A percentile compares a stretch with the other conserved stretches of the same genome.
Conservation (phyloP, 306 rosid species). For the Trifolium subterraneum region DNA sequence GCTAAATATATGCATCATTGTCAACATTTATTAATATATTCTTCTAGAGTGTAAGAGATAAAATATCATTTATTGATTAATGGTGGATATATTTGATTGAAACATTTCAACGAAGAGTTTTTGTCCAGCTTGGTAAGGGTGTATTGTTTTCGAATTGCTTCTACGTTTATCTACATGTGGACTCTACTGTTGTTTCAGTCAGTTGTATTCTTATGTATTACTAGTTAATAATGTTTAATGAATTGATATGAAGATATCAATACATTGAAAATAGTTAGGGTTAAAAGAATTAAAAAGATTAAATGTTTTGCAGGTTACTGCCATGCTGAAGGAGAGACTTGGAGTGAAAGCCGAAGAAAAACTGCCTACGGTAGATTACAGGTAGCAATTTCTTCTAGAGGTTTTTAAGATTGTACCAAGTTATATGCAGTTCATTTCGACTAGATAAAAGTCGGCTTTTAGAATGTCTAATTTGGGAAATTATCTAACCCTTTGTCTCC, state of each 20-base stretch:
- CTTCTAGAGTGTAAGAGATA: background rate
- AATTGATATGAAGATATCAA: conserved; percentile 29
- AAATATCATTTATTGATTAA: background rate
- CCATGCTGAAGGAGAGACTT: conserved; percentile 75
- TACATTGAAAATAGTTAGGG: conserved; percentile 15
- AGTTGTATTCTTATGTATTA: conserved; percentile 12
- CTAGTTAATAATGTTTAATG: conserved; percentile 14
- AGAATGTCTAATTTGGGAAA: conserved; percentile 33
- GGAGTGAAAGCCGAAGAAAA: conserved; percentile 65
- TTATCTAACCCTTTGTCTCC: conserved; percentile 3
- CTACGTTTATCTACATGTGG: conserved; percentile 21
- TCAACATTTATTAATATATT: background rate
- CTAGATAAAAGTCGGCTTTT: conserved; percentile 32
- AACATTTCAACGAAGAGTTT: background rate
- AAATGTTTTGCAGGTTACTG: conserved; percentile 65
- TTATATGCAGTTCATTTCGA: conserved; percentile 24
- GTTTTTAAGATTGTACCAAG: conserved; percentile 28
- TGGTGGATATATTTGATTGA: background rate
- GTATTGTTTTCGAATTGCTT: conserved; percentile 24
- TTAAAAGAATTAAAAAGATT: conserved; percentile 40
- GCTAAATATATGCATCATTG: background rate
- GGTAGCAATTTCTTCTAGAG: conserved; percentile 55
- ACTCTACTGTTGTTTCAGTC: conserved; percentile 15
- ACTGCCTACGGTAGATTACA: conserved; percentile 77
- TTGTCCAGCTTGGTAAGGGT: background rate